phyloP scores from a whole-genome alignment of 2,329 filamentous ascomycete species.

The Fusarium gaditjirri region DNA sequence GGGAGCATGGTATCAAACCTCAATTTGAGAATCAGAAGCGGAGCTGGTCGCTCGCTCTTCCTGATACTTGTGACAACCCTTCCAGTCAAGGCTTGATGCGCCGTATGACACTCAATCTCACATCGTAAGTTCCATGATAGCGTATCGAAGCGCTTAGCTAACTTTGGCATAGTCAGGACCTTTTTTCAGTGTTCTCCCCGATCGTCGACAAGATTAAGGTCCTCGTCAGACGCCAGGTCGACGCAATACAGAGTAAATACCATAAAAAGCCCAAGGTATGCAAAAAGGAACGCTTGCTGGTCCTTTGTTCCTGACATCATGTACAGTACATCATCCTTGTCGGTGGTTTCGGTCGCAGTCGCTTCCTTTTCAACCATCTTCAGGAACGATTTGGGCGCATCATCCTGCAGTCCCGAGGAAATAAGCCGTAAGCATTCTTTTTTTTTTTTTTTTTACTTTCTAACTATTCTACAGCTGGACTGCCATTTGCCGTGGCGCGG shows the following conservation, averaged over 20 bases:
- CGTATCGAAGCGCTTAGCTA: no score
- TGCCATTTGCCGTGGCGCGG: constrained; percentile 50
- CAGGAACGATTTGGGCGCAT: neutral
- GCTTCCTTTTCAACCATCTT: constrained; percentile 44
- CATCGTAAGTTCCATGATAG: no score
- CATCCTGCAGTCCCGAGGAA: constrained; percentile 47
- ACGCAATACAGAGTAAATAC: constrained; percentile 28
- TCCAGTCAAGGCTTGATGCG: constrained; percentile 1
- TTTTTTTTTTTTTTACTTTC: no score
- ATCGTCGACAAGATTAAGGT: constrained; percentile 30
- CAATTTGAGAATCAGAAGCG: constrained; percentile 37
- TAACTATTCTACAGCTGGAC: constrained; percentile 45
- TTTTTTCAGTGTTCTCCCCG: constrained; percentile 37
- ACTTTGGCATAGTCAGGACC: no score
- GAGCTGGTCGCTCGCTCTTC: no score
- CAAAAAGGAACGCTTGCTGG: no score
- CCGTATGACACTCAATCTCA: constrained; percentile 4
- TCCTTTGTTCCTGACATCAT: no score
- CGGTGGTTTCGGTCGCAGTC: constrained; percentile 52
- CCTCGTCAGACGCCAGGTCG: constrained; percentile 45
- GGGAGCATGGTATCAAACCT: constrained; percentile 49
- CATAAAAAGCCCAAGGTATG: constrained; percentile 43
- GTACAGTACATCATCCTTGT: constrained; percentile 51
- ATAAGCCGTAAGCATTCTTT: constrained; percentile 48
- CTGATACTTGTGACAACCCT: no score